Base-by-base conservation (phyloP, 1,284 basidiomycete genomes). In the Ganoderma resinaceum region DNA sequence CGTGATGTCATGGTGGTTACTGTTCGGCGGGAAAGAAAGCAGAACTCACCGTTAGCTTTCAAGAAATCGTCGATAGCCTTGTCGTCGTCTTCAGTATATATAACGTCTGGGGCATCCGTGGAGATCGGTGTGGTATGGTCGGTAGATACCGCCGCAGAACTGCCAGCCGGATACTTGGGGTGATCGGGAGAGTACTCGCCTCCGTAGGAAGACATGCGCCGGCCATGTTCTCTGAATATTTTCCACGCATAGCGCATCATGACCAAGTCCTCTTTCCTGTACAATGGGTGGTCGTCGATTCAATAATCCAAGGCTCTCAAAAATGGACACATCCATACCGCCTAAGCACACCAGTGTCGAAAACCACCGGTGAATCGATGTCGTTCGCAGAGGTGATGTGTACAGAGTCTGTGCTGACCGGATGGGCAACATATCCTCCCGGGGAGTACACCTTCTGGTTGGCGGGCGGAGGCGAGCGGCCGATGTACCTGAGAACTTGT, bases 231-330 rank as follows among this genome's bases (percentile, higher is more conserved):
- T n/a, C 88, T 80, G n/a, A 78, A 69, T 68, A 81, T 83, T 75
- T 92, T 92, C 76, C 90, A 92, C 0, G 74, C 79, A 83, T 86
- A 89, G 63, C 84, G 79, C 68, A 89, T 75, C 12, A 85, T 78
- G 1, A 80, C 82, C 2, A 92, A 42, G 74, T 92, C 91, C 2
- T 84, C 85, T 20, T 49, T 35, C n/a, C 59, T 43, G 29, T 8
- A 31, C 23, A 49, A 4, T 9, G 46, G 2, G 7, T 9, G 49
- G 1, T 18, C 42, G 20, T 43, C n/a, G n/a, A n/a, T n/a, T n/a
- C n/a, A n/a, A n/a, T n/a, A n/a, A n/a, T n/a, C n/a, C n/a, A n/a
- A n/a, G n/a, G n/a, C n/a, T n/a, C n/a, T n/a, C n/a, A n/a, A n/a
- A n/a, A n/a, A n/a, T n/a, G n/a, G 9, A 23, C 62, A 35, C 38